These are phyloP conservation scores for Colletotrichum cereale DNA, from an alignment of 2,329 filamentous ascomycete species.

Conservation along the genomic window DNA sequence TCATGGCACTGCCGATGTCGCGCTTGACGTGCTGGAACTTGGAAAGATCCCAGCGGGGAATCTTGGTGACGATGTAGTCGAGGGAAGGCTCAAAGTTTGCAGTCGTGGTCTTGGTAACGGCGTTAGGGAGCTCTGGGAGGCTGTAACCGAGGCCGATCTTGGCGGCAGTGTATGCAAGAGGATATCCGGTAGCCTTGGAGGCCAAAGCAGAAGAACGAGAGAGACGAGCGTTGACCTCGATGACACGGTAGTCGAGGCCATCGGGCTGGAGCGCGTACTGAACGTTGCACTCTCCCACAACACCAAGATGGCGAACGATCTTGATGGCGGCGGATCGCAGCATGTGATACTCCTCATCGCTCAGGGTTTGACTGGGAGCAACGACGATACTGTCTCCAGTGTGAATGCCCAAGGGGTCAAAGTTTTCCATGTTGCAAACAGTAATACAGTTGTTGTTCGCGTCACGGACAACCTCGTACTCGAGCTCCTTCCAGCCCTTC, in stretches of 20 bases:
- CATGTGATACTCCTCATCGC: conserved; percentile 99
- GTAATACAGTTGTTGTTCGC: conserved; percentile 90
- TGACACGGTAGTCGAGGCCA: conserved; percentile 97
- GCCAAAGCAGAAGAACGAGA: conserved; percentile 97
- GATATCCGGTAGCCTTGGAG: conserved; percentile 98
- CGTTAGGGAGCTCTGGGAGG: conserved; percentile 94
- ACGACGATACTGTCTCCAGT: conserved; percentile 99
- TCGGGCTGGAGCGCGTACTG: conserved; percentile 92
- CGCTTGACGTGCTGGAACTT: conserved; percentile 99
- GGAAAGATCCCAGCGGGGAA: conserved; percentile 96
- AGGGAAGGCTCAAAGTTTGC: conserved; percentile 98
- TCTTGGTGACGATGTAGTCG: conserved; percentile 99
- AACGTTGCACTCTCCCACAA: conserved; percentile 96
- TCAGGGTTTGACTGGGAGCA: conserved; percentile 95
- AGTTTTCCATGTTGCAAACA: conserved; percentile 75
- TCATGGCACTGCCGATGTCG: conserved; percentile 98
- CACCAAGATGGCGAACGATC: conserved; percentile 95
- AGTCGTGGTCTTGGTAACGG: conserved; percentile 97
- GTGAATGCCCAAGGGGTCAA: conserved; percentile 96
- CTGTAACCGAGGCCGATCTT: conserved; percentile 98
- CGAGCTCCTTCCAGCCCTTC: conserved; percentile 99
- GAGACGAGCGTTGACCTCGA: conserved; percentile 98
- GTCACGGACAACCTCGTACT: conserved; percentile 98
- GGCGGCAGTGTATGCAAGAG: conserved; percentile 94
- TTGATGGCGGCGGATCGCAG: conserved; percentile 97